Percentiles rank a stretch among this genome's conserved stretches.
Evolutionary conservation across 495 filamentous ascomycete species (phyloP).

Genomic region (Pseudotulostoma volvatum): DNA sequence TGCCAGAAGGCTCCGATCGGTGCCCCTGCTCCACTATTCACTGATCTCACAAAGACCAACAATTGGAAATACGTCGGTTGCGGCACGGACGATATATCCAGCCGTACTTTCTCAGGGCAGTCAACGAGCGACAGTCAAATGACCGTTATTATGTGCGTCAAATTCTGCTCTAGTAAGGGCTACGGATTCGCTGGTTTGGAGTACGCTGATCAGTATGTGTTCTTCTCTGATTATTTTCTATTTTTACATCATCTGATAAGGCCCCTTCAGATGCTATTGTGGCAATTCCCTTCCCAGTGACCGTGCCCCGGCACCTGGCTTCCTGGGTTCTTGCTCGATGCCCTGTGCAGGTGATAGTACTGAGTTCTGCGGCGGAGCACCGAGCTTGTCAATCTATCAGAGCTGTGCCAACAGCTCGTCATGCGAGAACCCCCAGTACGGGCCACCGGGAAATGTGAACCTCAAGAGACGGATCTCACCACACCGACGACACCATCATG

Average conservation of each 20-base stretch:
- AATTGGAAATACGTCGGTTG: constrained; percentile 39
- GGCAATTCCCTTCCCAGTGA: constrained; percentile 7
- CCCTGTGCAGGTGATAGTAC: constrained; percentile 4
- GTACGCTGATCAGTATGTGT: constrained; percentile 5
- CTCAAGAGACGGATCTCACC: no score
- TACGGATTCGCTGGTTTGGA: constrained; percentile 10
- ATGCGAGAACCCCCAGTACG: constrained; percentile 2
- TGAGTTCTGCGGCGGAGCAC: constrained; percentile 4
- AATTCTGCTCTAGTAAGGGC: constrained; percentile 8
- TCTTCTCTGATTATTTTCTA: background rate
- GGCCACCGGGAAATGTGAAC: no score
- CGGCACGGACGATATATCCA: constrained; percentile 16
- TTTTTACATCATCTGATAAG: background rate
- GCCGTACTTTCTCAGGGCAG: constrained; percentile 2
- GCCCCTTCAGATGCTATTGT: constrained; percentile 8
- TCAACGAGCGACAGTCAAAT: constrained; percentile 4
- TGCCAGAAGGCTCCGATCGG: constrained; percentile 3
- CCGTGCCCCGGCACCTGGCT: constrained; percentile 7
- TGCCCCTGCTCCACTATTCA: constrained; percentile 1
- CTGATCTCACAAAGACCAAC: constrained; percentile 3
- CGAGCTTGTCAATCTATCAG: constrained; percentile 4
- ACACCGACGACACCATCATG: no score
- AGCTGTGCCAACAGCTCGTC: constrained; percentile 2
- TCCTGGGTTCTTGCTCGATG: constrained; percentile 7
- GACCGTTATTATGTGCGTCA: constrained; percentile 11